These are phyloP conservation scores for Penicillium cataractarum DNA, from an alignment of 495 filamentous ascomycete genomes.

Conservation along the genomic window DNA sequence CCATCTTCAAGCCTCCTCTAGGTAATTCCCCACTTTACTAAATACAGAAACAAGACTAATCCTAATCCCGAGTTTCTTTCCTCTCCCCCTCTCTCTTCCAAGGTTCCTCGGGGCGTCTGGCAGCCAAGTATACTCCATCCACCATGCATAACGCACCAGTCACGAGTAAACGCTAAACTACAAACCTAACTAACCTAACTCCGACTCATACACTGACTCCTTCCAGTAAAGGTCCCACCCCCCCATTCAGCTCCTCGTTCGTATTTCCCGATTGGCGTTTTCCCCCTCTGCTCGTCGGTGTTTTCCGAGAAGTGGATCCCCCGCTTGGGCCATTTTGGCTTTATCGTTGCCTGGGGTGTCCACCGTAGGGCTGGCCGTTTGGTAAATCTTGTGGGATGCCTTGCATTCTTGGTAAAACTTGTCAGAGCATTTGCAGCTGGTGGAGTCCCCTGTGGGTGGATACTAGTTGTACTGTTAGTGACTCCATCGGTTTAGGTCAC, in stretches of 20 bases:
- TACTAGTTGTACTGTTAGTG: neutral
- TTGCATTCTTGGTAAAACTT: slow-evolving; percentile 13
- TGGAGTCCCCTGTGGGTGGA: too few relatives aligned
- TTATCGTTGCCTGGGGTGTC: slow-evolving; percentile 29
- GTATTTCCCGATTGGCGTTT: slow-evolving; percentile 18
- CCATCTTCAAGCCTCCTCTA: neutral
- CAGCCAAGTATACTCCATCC: neutral
- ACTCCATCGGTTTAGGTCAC: too few relatives aligned
- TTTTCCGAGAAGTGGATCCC: slow-evolving; percentile 21
- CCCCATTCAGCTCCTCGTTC: neutral
- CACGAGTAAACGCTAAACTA: slow-evolving; percentile 13
- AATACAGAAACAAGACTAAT: slow-evolving; percentile 4
- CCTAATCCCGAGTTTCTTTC: too few relatives aligned
- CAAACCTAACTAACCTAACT: neutral
- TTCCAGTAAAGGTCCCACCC: too few relatives aligned
- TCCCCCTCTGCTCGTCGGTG: slow-evolving; percentile 16
- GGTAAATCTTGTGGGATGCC: slow-evolving; percentile 27
- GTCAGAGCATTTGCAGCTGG: neutral
- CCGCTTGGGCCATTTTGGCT: slow-evolving; percentile 14
- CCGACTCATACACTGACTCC: neutral
- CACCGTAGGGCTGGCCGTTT: slow-evolving; percentile 30
- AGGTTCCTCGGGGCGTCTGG: too few relatives aligned
- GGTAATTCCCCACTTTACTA: neutral
- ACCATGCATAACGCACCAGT: slow-evolving; percentile 9
- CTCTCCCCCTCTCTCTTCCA: neutral